phyloP scores from a whole-genome alignment of 2,329 filamentous ascomycete genomes.

The Stagonosporopsis vannaccii region DNA sequence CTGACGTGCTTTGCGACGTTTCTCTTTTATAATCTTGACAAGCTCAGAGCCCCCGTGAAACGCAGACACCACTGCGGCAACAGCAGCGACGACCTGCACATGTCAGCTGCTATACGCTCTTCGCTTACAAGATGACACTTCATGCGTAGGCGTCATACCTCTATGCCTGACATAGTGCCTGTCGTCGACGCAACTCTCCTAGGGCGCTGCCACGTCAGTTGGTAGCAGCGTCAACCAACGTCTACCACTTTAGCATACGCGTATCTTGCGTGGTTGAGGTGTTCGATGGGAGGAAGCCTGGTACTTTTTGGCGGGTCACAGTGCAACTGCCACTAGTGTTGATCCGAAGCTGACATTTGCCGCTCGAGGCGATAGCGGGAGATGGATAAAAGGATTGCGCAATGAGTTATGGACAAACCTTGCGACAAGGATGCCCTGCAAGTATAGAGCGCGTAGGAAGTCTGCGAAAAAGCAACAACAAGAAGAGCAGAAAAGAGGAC shows the following conservation, averaged over 20 bases:
- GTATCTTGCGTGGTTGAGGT: neutral
- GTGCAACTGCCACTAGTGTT: neutral
- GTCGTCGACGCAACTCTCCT: neutral
- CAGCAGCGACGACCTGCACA: constrained; percentile 48
- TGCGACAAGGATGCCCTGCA: neutral
- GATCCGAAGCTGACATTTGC: constrained; percentile 2
- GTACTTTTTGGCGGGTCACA: neutral
- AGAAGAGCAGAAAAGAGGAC: neutral
- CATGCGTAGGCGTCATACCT: constrained; percentile 28
- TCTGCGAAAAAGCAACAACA: neutral
- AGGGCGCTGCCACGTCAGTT: neutral
- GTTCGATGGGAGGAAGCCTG: neutral
- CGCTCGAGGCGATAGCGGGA: neutral
- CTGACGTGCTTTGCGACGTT: constrained; percentile 38
- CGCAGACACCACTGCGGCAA: constrained; percentile 53
- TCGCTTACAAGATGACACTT: neutral
- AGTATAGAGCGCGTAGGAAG: neutral
- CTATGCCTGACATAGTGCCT: constrained; percentile 35
- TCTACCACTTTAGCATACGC: neutral
- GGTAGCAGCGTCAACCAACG: neutral
- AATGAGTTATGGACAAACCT: neutral
- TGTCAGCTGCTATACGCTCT: neutral
- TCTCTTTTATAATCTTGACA: constrained; percentile 46
- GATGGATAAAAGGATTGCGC: neutral
- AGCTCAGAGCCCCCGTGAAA: constrained; percentile 53